A percentile compares a stretch with the other conserved stretches of the same genome.
These are phyloP conservation scores for Amaranthus tricolor DNA, from an alignment of 179 eudicot species.

Conservation along the genomic window DNA sequence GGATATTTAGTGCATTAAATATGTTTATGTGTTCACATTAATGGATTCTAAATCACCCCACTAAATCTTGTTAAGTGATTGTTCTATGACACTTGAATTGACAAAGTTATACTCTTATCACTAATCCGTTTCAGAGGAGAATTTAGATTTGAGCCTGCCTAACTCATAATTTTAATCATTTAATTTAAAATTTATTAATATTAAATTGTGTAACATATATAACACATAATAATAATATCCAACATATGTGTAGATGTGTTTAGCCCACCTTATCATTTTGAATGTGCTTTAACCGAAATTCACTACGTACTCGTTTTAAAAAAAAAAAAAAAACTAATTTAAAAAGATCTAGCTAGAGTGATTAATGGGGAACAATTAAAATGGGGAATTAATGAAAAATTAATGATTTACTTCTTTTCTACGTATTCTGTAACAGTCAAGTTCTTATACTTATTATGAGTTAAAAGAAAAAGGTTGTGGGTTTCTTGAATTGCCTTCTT, in stretches of 20 bases:
- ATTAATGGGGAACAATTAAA: neutral
- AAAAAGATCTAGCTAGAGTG: neutral
- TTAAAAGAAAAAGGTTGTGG: neutral
- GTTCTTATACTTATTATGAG: neutral
- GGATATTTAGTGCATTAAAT: neutral
- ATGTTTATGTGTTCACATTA: neutral
- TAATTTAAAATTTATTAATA: too few species aligned
- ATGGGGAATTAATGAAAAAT: neutral
- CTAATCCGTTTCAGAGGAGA: neutral
- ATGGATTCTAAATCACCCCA: slow-evolving; percentile 4
- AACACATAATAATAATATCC: too few species aligned
- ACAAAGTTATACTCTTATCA: neutral
- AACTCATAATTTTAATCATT: too few species aligned
- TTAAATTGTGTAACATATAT: too few species aligned
- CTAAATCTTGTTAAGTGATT: slow-evolving; percentile 1
- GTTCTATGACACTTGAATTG: neutral
- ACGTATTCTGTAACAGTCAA: neutral
- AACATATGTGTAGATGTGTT: too few species aligned
- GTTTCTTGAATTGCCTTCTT: neutral
- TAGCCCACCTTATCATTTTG: too few species aligned
- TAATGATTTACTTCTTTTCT: neutral
- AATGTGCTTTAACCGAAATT: too few species aligned
- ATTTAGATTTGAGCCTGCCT: too few species aligned
- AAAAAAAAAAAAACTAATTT: too few species aligned
- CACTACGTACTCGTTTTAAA: too few species aligned